A percentile compares a stretch with the other conserved stretches of the same genome.
phyloP scores from a whole-genome alignment of 768 basidiomycete species.

The Serendipita indica region DNA sequence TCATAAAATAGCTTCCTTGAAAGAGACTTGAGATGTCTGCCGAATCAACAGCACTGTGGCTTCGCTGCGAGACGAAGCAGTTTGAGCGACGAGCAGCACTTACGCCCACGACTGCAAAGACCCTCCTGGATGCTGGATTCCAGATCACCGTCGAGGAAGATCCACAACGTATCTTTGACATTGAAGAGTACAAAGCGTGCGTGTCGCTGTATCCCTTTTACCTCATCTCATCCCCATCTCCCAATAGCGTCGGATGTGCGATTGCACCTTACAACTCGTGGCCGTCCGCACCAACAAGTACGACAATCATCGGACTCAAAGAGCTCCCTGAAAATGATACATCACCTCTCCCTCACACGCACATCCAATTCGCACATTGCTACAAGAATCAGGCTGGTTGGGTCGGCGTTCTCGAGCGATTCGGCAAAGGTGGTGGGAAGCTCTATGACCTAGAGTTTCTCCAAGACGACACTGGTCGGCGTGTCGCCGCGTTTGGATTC shows the following conservation, averaged over 20 bases:
- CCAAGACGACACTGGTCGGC: slow-evolving; percentile 64
- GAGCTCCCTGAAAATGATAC: slow-evolving; percentile 75
- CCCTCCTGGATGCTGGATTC: slow-evolving; percentile 79
- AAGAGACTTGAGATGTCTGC: neutral
- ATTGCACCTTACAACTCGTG: slow-evolving; percentile 80
- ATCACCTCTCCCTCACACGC: slow-evolving; percentile 70
- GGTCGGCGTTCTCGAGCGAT: slow-evolving; percentile 72
- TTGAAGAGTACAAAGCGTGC: slow-evolving; percentile 83
- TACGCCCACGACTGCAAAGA: slow-evolving; percentile 81
- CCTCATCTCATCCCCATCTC: slow-evolving; percentile 9
- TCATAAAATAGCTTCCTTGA: neutral
- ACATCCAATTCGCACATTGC: slow-evolving; percentile 97
- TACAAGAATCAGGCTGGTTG: slow-evolving; percentile 94
- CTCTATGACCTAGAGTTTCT: slow-evolving; percentile 96
- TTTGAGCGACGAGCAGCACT: slow-evolving; percentile 88
- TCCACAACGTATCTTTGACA: slow-evolving; percentile 85
- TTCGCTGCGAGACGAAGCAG: slow-evolving; percentile 92
- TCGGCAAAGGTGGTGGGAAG: slow-evolving; percentile 65
- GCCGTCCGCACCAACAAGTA: slow-evolving; percentile 57
- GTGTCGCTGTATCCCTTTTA: slow-evolving; percentile 22
- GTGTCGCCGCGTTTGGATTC: slow-evolving; percentile 96
- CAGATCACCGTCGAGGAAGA: slow-evolving; percentile 85
- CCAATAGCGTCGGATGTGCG: slow-evolving; percentile 68
- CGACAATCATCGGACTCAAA: slow-evolving; percentile 89
- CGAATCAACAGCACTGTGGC: slow-evolving; percentile 46